These are phyloP conservation scores for Boletus edulis DNA, from an alignment of 768 basidiomycete genomes.

Conservation along the genomic window DNA sequence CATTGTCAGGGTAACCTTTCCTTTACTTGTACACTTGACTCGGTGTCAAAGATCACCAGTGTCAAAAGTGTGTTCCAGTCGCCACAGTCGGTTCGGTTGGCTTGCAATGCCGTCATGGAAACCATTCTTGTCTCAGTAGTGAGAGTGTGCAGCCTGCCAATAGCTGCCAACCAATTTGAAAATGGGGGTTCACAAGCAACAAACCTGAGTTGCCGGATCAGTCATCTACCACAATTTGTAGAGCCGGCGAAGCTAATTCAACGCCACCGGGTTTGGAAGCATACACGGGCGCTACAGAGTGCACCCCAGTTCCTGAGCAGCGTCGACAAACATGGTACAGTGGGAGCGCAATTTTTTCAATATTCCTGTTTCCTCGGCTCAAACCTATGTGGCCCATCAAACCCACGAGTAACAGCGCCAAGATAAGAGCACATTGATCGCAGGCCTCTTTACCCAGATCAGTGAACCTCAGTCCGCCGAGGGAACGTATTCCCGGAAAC, in stretches of 20 bases:
- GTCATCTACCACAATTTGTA: not conserved
- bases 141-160: not conserved
- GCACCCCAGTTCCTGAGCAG: conserved; percentile 31
- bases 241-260: conserved; percentile 4
- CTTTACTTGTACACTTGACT: not conserved
- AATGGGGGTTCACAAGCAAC: not conserved
- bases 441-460: conserved; percentile 14
- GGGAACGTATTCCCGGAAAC: conserved; percentile 2
- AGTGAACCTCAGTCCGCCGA: conserved; percentile 5
- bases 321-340: conserved; percentile 10
- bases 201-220: conserved; percentile 1
- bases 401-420: conserved; percentile 7
- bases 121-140: conserved; percentile 8
- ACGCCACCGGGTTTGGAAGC: conserved; percentile 4
- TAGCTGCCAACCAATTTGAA: conserved; percentile 1
- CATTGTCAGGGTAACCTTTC: conserved; percentile 2
- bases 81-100: not conserved
- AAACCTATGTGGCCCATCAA: conserved; percentile 7
- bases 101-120: conserved; percentile 12
- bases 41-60: not conserved
- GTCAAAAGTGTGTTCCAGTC: not conserved
- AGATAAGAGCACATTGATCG: conserved; percentile 13
- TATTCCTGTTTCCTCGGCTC: conserved; percentile 13
- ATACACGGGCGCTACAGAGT: conserved; percentile 9
- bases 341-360: conserved; percentile 10